Evolutionary conservation across 2,329 filamentous ascomycete species (phyloP).

Genomic region (Lecanicillium sp.): DNA sequence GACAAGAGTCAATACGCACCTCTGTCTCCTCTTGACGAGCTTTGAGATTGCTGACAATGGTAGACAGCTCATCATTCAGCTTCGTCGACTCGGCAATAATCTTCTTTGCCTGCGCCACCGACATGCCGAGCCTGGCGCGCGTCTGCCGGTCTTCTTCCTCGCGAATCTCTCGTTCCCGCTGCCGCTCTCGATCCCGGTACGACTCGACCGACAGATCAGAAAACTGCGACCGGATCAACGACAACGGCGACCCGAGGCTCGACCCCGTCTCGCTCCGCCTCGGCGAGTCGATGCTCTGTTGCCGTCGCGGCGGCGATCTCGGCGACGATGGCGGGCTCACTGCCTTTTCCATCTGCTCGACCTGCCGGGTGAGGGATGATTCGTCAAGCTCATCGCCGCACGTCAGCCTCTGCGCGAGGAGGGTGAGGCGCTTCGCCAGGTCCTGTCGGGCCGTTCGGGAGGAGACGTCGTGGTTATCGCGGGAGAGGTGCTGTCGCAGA

Average conservation of each 20-base stretch:
- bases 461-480: conserved; percentile 1
- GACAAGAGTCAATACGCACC: conserved; percentile 26
- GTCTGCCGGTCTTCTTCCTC: conserved; percentile 18
- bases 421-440: conserved; percentile 33
- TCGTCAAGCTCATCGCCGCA: conserved; percentile 26
- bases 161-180: conserved; percentile 15
- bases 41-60: conserved; percentile 41
- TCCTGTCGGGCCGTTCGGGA: conserved; percentile 27
- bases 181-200: conserved; percentile 11
- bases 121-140: conserved; percentile 20
- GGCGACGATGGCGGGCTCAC: conserved; percentile 7
- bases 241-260: conserved; percentile 27
- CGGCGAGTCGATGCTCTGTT: conserved; percentile 1
- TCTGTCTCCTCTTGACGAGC: conserved; percentile 53
- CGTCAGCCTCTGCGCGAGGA: conserved; percentile 30
- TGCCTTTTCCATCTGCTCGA: conserved; percentile 29
- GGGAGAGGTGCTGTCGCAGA: conserved; percentile 3
- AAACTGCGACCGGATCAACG: conserved; percentile 29
- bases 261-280: conserved; percentile 12
- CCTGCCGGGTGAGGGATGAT: conserved; percentile 25
- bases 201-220: conserved; percentile 31
- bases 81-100: conserved; percentile 28
- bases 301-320: conserved; percentile 3
- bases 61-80: conserved; percentile 42
- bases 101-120: conserved; percentile 26